phyloP scores from a whole-genome alignment of 805 yeast species.

The Ogataea nonfermentans region DNA sequence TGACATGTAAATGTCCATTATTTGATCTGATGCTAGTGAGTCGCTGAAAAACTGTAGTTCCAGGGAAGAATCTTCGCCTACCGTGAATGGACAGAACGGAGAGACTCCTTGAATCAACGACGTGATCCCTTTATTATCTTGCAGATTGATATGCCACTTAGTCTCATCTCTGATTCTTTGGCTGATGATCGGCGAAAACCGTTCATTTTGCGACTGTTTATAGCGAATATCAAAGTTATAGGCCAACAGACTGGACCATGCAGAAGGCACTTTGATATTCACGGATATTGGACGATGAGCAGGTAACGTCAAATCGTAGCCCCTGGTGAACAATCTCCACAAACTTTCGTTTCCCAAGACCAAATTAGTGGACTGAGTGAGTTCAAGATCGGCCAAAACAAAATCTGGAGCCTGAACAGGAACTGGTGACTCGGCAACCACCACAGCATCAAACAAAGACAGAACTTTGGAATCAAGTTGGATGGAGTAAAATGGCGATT shows the following conservation, averaged over 20 bases:
- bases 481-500: constrained; percentile 48
- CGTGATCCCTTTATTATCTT: constrained; percentile 38
- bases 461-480: constrained; percentile 41
- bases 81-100: constrained; percentile 43
- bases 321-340: constrained; percentile 38
- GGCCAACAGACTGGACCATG: constrained; percentile 61
- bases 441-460: constrained; percentile 46
- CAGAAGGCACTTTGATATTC: constrained; percentile 50
- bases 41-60: constrained; percentile 50
- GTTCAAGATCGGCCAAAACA: constrained; percentile 38
- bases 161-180: constrained; percentile 71
- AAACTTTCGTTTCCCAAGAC: constrained; percentile 34
- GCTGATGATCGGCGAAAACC: constrained; percentile 62
- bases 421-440: constrained; percentile 41
- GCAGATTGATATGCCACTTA: constrained; percentile 69
- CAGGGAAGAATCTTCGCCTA: constrained; percentile 27
- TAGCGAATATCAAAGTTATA: constrained; percentile 39
- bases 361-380: constrained; percentile 23
- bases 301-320: constrained; percentile 43
- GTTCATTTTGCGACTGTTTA: constrained; percentile 25
- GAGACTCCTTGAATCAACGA: constrained; percentile 61
- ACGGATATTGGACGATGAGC: constrained; percentile 43
- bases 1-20: constrained; percentile 40
- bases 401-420: constrained; percentile 30
- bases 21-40: constrained; percentile 32